phyloP scores from a whole-genome alignment of 2,329 filamentous ascomycete genomes.

The Tolypocladium tropicale region DNA sequence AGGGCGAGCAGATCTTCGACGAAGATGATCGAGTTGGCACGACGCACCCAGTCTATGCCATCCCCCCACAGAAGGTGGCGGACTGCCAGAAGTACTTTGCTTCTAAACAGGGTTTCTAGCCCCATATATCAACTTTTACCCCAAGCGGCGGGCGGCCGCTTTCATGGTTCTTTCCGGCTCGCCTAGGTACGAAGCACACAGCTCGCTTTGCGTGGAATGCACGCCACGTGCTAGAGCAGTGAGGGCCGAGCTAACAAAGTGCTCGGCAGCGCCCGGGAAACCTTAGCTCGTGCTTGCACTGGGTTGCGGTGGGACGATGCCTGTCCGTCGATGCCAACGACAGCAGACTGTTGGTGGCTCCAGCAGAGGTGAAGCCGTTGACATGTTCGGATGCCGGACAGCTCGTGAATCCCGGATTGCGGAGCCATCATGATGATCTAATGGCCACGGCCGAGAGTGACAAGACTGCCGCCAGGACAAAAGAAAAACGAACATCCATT shows the following conservation, averaged over 20 bases:
- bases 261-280: background rate
- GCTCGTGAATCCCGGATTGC: conserved; percentile 2
- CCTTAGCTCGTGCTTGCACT: background rate
- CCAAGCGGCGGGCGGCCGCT: background rate
- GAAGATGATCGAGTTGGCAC: conserved; percentile 58
- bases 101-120: conserved; percentile 45
- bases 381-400: conserved; percentile 1
- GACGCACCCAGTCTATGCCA: conserved; percentile 77
- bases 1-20: conserved; percentile 55
- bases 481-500: background rate
- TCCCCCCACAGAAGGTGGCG: conserved; percentile 61
- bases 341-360: background rate
- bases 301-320: background rate
- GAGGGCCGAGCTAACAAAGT: background rate
- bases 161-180: background rate
- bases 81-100: conserved; percentile 56
- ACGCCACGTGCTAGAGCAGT: background rate
- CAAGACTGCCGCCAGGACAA: background rate
- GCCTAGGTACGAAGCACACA: no score
- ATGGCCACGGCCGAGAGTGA: background rate
- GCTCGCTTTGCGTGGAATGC: background rate
- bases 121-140: conserved; percentile 1
- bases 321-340: background rate
- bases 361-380: background rate
- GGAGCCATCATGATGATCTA: background rate